These are phyloP conservation scores for Simmondsia chinensis DNA, from an alignment of 148 eudicot species.

Conservation along the genomic window DNA sequence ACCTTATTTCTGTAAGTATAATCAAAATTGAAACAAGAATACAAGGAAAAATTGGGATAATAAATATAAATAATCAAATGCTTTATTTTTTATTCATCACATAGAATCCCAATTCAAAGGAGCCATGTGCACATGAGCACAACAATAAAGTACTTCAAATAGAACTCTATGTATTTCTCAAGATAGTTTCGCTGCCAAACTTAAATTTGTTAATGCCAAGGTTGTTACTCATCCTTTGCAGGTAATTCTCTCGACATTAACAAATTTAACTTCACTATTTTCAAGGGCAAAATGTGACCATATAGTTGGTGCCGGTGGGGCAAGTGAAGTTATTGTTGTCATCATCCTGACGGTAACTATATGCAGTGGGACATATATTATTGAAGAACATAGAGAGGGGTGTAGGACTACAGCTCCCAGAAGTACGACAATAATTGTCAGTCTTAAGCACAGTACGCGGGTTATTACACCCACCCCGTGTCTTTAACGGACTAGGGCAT, in stretches of 20 bases:
- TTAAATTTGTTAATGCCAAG: too few relatives aligned
- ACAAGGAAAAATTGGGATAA: too few relatives aligned
- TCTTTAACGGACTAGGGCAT: slow-evolving; percentile 21
- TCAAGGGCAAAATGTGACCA: slow-evolving; percentile 20
- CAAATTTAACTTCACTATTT: not conserved
- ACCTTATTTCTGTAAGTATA: too few relatives aligned
- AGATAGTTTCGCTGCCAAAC: too few relatives aligned
- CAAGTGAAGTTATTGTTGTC: slow-evolving; percentile 31
- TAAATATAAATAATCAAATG: too few relatives aligned
- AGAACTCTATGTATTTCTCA: too few relatives aligned
- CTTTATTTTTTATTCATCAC: too few relatives aligned
- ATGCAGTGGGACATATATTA: slow-evolving; percentile 30
- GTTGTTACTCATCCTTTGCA: too few relatives aligned
- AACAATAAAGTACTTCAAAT: too few relatives aligned
- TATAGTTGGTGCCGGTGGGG: slow-evolving; percentile 29
- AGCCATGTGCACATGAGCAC: too few relatives aligned
- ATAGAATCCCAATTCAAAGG: too few relatives aligned
- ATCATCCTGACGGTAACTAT: slow-evolving; percentile 45
- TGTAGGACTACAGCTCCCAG: slow-evolving; percentile 22
- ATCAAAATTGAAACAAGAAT: too few relatives aligned
- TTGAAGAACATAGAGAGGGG: slow-evolving; percentile 29
- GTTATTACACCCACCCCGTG: slow-evolving; percentile 32
- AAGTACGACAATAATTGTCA: slow-evolving; percentile 26
- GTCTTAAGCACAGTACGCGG: slow-evolving; percentile 26
- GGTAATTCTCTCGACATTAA: not conserved